A percentile compares a stretch with the other conserved stretches of the same genome.
phyloP scores from a whole-genome alignment of 441 rosid genomes.

The Corymbia citriodora region DNA sequence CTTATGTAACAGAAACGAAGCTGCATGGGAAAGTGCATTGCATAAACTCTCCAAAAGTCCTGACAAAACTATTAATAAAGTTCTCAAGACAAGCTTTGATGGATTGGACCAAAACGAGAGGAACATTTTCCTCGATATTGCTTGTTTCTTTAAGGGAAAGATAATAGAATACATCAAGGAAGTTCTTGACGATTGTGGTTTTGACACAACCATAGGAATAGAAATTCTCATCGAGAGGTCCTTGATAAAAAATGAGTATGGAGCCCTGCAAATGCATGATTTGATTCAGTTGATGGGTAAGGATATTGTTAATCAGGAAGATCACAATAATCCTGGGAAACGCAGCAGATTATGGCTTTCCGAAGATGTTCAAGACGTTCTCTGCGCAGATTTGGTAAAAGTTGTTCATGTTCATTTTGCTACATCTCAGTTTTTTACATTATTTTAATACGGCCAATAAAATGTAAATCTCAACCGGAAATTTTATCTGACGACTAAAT shows the following conservation, averaged over 20 bases:
- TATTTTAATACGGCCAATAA: neutral
- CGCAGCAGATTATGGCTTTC: neutral
- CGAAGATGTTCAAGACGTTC: neutral
- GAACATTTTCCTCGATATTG: neutral
- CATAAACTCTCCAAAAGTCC: neutral
- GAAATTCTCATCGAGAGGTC: neutral
- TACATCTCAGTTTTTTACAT: neutral
- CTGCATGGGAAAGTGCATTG: neutral
- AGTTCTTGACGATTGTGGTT: neutral
- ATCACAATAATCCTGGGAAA: neutral
- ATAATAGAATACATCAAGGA: fast-evolving
- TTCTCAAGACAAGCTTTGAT: neutral
- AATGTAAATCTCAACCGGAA: neutral
- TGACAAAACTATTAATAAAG: fast-evolving
- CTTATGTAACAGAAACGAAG: fast-evolving
- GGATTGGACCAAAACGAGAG: fast-evolving
- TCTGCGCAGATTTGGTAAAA: neutral
- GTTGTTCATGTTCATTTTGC: neutral
- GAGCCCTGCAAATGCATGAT: neutral
- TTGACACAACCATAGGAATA: neutral
- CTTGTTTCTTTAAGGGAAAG: neutral
- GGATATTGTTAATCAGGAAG: neutral
- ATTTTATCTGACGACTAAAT: neutral
- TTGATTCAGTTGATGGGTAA: neutral
- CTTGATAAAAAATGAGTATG: neutral